Conservation (phyloP, 495 filamentous ascomycete genomes). For the Xylaria sp. region DNA sequence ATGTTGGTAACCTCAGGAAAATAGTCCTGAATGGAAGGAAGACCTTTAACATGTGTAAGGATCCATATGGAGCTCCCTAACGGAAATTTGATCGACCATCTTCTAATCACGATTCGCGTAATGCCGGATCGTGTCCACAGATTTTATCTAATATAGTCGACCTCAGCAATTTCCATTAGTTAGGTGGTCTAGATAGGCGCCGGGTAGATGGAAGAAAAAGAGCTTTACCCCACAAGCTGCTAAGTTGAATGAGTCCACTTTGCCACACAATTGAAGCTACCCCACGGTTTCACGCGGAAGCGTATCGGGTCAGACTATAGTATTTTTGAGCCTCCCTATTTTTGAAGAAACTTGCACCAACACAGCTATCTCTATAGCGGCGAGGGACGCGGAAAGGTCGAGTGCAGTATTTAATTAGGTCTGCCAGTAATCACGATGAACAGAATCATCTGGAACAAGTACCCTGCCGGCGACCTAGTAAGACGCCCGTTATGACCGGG, state of each 20-base stretch:
- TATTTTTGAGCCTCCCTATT: too few species aligned
- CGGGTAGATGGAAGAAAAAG: neutral
- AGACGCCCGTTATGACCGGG: neutral
- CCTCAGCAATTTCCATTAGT: neutral
- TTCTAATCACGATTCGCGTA: slow-evolving; percentile 1
- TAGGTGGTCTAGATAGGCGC: too few species aligned
- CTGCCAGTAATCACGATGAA: neutral
- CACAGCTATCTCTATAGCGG: neutral
- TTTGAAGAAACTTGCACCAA: too few species aligned
- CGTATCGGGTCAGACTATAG: too few species aligned
- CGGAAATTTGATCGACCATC: neutral
- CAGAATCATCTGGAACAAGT: neutral
- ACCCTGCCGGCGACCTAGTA: neutral
- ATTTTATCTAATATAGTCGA: neutral
- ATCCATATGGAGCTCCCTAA: neutral
- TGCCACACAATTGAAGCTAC: slow-evolving; percentile 3
- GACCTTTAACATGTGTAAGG: neutral
- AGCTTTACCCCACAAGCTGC: slow-evolving; percentile 5
- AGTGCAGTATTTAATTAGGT: neutral
- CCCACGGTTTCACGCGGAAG: slow-evolving; percentile 1
- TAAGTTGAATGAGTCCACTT: neutral
- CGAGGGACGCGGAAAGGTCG: neutral
- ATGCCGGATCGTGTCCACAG: neutral
- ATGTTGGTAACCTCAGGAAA: neutral
- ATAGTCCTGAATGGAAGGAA: neutral